Percentiles rank a stretch among this genome's conserved stretches.
Evolutionary conservation across 805 yeast genomes (phyloP).

Genomic region (Pichia rugopelliculosa): DNA sequence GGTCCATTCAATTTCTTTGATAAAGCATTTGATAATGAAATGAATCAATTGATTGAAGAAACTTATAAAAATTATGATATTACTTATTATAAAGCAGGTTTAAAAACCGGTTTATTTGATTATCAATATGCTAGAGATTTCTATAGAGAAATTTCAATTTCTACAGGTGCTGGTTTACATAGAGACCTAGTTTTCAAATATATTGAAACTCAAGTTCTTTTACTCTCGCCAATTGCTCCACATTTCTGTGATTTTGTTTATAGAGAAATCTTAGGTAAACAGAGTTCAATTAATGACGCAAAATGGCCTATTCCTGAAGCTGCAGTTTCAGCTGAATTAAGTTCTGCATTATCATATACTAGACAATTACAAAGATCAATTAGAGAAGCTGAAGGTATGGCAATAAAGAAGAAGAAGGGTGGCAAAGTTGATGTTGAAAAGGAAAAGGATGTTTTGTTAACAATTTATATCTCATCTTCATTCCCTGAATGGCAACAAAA

Average conservation of each 20-base stretch:
- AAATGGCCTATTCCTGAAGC: conserved; percentile 71
- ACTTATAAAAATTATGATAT: conserved; percentile 61
- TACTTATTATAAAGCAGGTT: conserved; percentile 80
- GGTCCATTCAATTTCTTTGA: conserved; percentile 69
- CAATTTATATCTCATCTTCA: conserved; percentile 67
- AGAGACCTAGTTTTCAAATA: conserved; percentile 71
- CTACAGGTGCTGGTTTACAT: conserved; percentile 60
- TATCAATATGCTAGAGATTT: conserved; percentile 93
- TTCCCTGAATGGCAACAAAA: conserved; percentile 67
- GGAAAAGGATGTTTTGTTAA: conserved; percentile 62
- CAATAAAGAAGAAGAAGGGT: conserved; percentile 82
- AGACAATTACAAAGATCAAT: conserved; percentile 72
- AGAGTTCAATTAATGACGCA: conserved; percentile 60
- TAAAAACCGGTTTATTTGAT: conserved; percentile 88
- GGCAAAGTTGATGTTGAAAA: conserved; percentile 71
- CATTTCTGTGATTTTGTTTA: conserved; percentile 89
- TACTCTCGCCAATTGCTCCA: conserved; percentile 90
- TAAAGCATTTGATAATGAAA: conserved; percentile 84
- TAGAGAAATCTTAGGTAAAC: conserved; percentile 68
- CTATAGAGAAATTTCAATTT: conserved; percentile 70
- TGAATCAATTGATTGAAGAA: conserved; percentile 73
- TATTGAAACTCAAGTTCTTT: conserved; percentile 77
- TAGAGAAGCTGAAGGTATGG: conserved; percentile 89
- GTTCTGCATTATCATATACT: conserved; percentile 71
- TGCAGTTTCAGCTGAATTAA: conserved; percentile 53